phyloP scores from a whole-genome alignment of 176 grass and related monocot species.

The Oryza rufipogon region DNA sequence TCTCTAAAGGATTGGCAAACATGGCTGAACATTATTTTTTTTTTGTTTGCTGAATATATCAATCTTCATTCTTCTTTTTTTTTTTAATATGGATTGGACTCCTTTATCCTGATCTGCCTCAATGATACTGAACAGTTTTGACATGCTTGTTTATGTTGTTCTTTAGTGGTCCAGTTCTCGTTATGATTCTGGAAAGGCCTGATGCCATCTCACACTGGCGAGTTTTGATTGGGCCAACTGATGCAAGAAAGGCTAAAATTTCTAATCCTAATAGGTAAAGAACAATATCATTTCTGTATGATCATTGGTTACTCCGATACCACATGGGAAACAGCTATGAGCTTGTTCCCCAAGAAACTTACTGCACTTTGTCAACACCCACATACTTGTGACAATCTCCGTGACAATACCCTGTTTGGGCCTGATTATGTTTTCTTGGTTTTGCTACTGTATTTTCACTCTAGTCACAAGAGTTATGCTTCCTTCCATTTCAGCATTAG shows the following conservation, averaged over 20 bases:
- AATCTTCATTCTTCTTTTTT: background rate
- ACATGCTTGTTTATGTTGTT: constrained; percentile 41
- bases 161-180: constrained; percentile 66
- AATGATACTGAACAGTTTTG: background rate
- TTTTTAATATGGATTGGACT: background rate
- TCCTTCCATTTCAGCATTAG: constrained; percentile 67
- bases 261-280: constrained; percentile 77
- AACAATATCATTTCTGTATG: background rate
- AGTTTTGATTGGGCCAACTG: constrained; percentile 86
- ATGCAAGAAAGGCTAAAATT: constrained; percentile 78
- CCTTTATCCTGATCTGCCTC: background rate
- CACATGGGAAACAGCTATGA: background rate
- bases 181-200: constrained; percentile 80
- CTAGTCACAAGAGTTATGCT: background rate
- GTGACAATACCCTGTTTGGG: background rate
- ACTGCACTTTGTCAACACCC: background rate
- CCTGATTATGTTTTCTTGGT: background rate
- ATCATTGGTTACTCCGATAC: background rate
- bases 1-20: background rate
- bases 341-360: background rate
- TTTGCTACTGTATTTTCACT: background rate
- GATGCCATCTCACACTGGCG: constrained; percentile 77
- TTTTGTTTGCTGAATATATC: background rate
- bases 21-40: too few species aligned
- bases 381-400: background rate